These are phyloP conservation scores for Vitis labrusca DNA, from an alignment of 164 flowering plant species.

Conservation along the genomic window DNA sequence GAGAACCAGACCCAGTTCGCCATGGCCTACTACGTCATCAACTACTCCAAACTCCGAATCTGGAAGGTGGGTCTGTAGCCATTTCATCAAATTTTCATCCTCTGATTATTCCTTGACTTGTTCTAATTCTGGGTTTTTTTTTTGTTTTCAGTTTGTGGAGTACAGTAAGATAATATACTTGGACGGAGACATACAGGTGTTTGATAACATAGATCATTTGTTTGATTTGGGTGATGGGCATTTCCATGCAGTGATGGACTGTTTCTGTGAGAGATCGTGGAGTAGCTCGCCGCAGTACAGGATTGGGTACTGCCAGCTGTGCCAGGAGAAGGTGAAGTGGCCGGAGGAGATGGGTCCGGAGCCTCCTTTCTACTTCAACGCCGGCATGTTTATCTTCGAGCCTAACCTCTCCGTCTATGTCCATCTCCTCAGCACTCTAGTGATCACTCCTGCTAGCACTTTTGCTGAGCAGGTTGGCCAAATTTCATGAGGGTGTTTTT, in stretches of 20 bases:
- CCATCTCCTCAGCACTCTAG: constrained; percentile 3
- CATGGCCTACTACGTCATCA: constrained; percentile 24
- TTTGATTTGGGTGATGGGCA: constrained; percentile 13
- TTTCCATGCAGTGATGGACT: constrained; percentile 19
- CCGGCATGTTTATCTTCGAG: constrained; percentile 21
- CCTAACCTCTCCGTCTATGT: constrained; percentile 6
- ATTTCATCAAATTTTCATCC: too few species aligned
- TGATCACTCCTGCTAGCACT: constrained; percentile 7
- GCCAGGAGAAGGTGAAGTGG: constrained; percentile 13
- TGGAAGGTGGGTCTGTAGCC: constrained; percentile 17
- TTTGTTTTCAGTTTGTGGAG: constrained; percentile 18
- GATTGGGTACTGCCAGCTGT: constrained; percentile 20
- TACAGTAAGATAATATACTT: constrained; percentile 15
- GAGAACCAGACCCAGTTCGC: constrained; percentile 40
- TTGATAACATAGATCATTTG: constrained; percentile 17
- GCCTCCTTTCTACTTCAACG: constrained; percentile 21
- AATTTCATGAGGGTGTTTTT: too few species aligned
- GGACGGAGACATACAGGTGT: constrained; percentile 22
- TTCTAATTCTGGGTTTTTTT: not conserved
- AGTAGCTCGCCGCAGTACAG: constrained; percentile 11
- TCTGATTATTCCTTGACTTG: not conserved
- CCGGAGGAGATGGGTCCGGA: constrained; percentile 8
- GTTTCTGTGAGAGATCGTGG: constrained; percentile 22
- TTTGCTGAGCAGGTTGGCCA: constrained; percentile 16
- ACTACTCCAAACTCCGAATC: constrained; percentile 26